A percentile compares a stretch with the other conserved stretches of the same genome.
These are phyloP conservation scores for Tetrahymena thermophila DNA, from an alignment of 73 alveolate genomes.

Conservation along the genomic window DNA sequence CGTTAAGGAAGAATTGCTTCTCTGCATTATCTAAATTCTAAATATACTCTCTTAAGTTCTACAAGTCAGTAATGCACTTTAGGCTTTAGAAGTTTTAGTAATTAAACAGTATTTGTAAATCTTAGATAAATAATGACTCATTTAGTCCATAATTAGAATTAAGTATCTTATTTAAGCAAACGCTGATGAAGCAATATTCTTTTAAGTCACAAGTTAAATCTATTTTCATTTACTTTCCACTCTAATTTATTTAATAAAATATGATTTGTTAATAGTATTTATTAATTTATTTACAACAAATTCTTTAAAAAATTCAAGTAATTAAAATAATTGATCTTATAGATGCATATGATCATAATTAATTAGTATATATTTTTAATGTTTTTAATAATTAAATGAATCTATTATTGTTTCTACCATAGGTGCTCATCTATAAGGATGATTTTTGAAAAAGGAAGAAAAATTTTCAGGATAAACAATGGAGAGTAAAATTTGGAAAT, in stretches of 20 bases:
- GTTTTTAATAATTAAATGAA: too few species aligned
- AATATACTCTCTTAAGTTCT: not conserved
- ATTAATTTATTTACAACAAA: not conserved
- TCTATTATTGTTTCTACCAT: too few species aligned
- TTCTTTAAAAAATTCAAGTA: not conserved
- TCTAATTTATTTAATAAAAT: not conserved
- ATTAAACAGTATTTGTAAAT: not conserved
- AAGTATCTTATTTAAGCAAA: not conserved
- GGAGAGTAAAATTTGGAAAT: too few species aligned
- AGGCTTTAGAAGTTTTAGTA: not conserved
- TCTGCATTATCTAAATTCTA: not conserved
- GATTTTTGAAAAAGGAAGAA: too few species aligned
- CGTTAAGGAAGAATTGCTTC: not conserved
- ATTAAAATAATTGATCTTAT: not conserved
- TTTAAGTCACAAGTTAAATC: not conserved
- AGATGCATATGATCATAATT: not conserved
- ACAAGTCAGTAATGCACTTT: not conserved
- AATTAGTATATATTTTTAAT: not conserved
- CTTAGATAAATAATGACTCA: not conserved
- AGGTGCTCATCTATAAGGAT: too few species aligned
- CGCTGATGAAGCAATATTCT: not conserved
- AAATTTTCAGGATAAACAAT: too few species aligned
- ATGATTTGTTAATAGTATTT: not conserved
- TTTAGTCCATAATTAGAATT: not conserved
- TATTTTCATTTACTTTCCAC: not conserved